These are phyloP conservation scores for Entophlyctis luteolus DNA, from an alignment of 192 early-diverging fungal genomes.

Conservation along the genomic window DNA sequence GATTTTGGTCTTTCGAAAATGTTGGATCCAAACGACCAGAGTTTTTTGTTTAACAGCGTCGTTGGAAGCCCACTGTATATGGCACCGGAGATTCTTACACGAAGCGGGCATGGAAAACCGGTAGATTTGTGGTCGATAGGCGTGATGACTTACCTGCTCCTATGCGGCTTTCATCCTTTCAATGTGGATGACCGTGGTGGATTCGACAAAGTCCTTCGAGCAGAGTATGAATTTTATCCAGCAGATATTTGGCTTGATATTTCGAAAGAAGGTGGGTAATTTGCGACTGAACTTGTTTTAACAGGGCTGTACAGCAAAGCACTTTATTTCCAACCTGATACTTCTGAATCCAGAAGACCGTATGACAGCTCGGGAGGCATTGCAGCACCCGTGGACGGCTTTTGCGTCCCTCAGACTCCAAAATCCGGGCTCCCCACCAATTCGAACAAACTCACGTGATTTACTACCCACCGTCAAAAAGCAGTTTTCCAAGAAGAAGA, in stretches of 20 bases:
- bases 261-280: constrained; percentile 44
- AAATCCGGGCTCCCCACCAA: not conserved
- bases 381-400: constrained; percentile 77
- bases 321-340: constrained; percentile 69
- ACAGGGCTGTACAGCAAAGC: constrained; percentile 55
- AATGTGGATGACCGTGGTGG: constrained; percentile 5
- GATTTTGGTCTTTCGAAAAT: constrained; percentile 75
- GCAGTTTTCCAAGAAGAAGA: constrained; percentile 18
- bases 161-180: constrained; percentile 55
- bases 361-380: constrained; percentile 73
- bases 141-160: constrained; percentile 48
- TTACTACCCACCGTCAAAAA: constrained; percentile 68
- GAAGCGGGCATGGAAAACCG: constrained; percentile 64
- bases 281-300: not conserved
- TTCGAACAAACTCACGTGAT: constrained; percentile 60
- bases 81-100: constrained; percentile 43
- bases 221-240: constrained; percentile 44
- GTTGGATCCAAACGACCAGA: constrained; percentile 45
- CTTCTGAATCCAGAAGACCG: constrained; percentile 67
- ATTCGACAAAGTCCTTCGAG: constrained; percentile 40
- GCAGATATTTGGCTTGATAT: constrained; percentile 66
- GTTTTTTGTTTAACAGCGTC: constrained; percentile 52
- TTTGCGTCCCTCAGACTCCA: constrained; percentile 6
- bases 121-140: constrained; percentile 80
- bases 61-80: constrained; percentile 52